Percentiles rank a stretch among this genome's conserved stretches.
Conservation (phyloP, 306 rosid genomes). For the Pyrus pyrifolia region DNA sequence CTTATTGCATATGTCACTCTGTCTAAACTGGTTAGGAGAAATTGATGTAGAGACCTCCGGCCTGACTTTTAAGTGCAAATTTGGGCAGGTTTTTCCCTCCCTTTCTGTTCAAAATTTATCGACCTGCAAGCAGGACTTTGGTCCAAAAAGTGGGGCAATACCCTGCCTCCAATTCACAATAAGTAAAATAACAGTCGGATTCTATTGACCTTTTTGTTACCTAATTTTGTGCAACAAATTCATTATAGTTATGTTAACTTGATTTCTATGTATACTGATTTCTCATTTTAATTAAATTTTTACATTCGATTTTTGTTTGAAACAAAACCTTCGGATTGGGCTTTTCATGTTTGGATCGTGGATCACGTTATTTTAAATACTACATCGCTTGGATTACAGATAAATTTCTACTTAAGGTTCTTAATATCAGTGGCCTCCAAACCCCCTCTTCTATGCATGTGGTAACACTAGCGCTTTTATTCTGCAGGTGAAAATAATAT, state of each 20-base stretch:
- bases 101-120: background rate
- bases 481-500: constrained; percentile 43
- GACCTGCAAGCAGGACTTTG: too few relatives aligned
- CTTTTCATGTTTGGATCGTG: background rate
- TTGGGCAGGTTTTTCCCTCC: background rate
- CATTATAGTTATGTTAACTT: background rate
- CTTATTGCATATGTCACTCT: background rate
- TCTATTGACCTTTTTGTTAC: background rate
- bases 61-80: background rate
- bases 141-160: too few relatives aligned
- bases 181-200: background rate
- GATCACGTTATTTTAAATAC: background rate
- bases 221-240: background rate
- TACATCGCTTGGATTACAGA: background rate
- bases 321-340: background rate
- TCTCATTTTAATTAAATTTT: background rate
- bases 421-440: background rate
- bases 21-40: background rate
- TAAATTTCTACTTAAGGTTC: background rate
- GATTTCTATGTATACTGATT: background rate
- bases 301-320: background rate
- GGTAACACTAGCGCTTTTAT: background rate
- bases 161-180: too few relatives aligned
- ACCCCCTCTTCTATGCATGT: background rate
- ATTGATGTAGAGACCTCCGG: background rate